phyloP scores from a whole-genome alignment of 345 rosid genomes.

The Hibiscus syriacus region DNA sequence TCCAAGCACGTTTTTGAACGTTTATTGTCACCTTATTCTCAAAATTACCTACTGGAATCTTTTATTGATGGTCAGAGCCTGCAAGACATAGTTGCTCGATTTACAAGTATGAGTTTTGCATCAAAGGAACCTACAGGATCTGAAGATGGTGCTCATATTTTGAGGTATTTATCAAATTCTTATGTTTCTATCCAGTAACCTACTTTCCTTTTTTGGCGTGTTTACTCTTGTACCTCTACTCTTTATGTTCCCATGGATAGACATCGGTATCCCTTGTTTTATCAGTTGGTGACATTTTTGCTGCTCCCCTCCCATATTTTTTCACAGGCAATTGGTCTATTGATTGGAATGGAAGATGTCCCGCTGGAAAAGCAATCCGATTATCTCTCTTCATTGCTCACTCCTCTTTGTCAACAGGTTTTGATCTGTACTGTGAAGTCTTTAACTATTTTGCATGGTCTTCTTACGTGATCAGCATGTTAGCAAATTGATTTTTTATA shows the following conservation, averaged over 20 bases:
- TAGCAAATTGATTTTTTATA: not conserved
- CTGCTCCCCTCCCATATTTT: not conserved
- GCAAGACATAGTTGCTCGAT: slow-evolving; percentile 64
- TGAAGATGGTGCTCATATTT: slow-evolving; percentile 84
- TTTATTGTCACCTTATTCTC: not conserved
- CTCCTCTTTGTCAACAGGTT: slow-evolving; percentile 93
- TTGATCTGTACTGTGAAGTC: not conserved
- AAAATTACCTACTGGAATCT: not conserved
- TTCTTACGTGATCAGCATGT: not conserved
- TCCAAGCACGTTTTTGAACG: not conserved
- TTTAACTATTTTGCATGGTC: slow-evolving; percentile 2
- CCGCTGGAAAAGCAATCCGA: slow-evolving; percentile 78
- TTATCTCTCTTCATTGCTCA: slow-evolving; percentile 77
- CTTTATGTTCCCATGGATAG: not conserved
- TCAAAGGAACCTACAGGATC: slow-evolving; percentile 49
- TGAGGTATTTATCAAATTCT: slow-evolving; percentile 45
- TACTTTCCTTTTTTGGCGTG: not conserved
- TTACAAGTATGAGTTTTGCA: slow-evolving; percentile 46
- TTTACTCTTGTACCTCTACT: not conserved
- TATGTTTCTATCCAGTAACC: not conserved
- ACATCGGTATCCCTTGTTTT: not conserved
- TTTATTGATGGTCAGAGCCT: slow-evolving; percentile 45
- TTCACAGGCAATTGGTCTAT: slow-evolving; percentile 77
- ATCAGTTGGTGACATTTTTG: not conserved
- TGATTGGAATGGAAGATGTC: slow-evolving; percentile 90